Base-by-base conservation (phyloP, 768 basidiomycete species). In the Chalciporus sphaerocephalus region DNA sequence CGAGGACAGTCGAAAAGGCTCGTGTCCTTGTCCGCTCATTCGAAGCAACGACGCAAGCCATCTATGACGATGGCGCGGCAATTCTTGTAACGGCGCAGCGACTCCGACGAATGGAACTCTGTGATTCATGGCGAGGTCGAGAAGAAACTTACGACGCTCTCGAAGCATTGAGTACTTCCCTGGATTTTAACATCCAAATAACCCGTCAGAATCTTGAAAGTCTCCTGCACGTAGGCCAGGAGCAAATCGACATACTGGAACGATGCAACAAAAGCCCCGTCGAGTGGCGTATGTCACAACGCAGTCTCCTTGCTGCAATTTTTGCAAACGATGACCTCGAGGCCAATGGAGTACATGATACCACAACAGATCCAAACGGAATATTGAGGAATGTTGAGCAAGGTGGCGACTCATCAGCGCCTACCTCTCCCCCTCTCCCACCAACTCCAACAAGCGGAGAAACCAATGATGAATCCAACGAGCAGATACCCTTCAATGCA, bases 51-150 rank as follows among this genome's bases (percentile, higher is more conserved):
- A 65, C 74, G 10, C 80, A 81, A 46, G 70, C 74, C 2, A 59
- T 81, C 1, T 79, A 73, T 50, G 78, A 81, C 45, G 70, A 75
- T 40, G 69, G 74, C 2, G 61, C 70, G 0, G 53, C 61, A 0
- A 54, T 81, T 9, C 63, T 81, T 15, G 54, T 67, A 12, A 56
- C 64, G 3, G 53, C 71, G 13, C 78, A 78, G 42, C 53, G 52
- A 12, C 50, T 65, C 9, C 65, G 57, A 16, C 53, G 55, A 32
- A 38, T 60, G 24, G 61, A 62, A 18, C 53, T 48, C 46, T 54
- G 53, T 50, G 61, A 60, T 48, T 48, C 44, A 13, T 55, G 54
- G 51, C 48, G 49, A 39, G 45, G 59, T 46, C 54, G 52, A 17
- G 49, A 61, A 35, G 34, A 47, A 32, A 30, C 47, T 16, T 67